These are phyloP conservation scores for Pseudofabraea citricarpa DNA, from an alignment of 2,329 filamentous ascomycete species.

Conservation along the genomic window DNA sequence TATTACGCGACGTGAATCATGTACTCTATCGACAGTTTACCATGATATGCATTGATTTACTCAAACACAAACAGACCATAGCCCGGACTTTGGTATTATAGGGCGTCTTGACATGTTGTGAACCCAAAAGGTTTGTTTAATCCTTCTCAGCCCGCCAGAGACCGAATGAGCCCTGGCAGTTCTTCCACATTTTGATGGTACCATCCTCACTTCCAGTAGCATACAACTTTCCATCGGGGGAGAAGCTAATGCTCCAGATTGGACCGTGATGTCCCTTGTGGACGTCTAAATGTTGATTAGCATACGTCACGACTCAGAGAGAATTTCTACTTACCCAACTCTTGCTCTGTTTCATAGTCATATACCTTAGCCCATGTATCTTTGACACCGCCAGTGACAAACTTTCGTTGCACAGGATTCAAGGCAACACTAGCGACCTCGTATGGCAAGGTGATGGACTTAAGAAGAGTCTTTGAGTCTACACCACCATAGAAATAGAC, in stretches of 20 bases:
- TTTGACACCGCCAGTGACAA: slow-evolving; percentile 85
- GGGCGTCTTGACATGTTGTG: too few relatives aligned
- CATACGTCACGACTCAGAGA: too few relatives aligned
- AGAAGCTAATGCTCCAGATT: slow-evolving; percentile 94
- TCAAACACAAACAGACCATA: too few relatives aligned
- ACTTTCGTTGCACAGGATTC: slow-evolving; percentile 73
- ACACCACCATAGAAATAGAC: slow-evolving; percentile 86
- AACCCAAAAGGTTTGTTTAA: too few relatives aligned
- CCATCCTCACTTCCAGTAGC: slow-evolving; percentile 96
- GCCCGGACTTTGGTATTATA: too few relatives aligned
- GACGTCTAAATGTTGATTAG: slow-evolving; percentile 56
- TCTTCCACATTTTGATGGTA: slow-evolving; percentile 89
- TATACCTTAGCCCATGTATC: slow-evolving; percentile 98
- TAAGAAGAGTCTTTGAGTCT: slow-evolving; percentile 66
- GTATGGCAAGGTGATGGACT: slow-evolving; percentile 73
- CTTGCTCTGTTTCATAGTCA: slow-evolving; percentile 76
- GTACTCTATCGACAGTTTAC: too few relatives aligned
- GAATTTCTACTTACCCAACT: slow-evolving; percentile 58
- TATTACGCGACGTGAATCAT: too few relatives aligned
- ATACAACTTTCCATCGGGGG: slow-evolving; percentile 92
- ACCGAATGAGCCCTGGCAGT: slow-evolving; percentile 60
- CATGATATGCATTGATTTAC: too few relatives aligned
- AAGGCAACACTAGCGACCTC: slow-evolving; percentile 89
- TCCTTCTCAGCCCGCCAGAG: slow-evolving; percentile 42
- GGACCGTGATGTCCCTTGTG: slow-evolving; percentile 97